Evolutionary conservation across 164 flowering plant genomes (phyloP), one percentile per base, ranked within the genome.

Genomic region (Brasenia schreberi): DNA sequence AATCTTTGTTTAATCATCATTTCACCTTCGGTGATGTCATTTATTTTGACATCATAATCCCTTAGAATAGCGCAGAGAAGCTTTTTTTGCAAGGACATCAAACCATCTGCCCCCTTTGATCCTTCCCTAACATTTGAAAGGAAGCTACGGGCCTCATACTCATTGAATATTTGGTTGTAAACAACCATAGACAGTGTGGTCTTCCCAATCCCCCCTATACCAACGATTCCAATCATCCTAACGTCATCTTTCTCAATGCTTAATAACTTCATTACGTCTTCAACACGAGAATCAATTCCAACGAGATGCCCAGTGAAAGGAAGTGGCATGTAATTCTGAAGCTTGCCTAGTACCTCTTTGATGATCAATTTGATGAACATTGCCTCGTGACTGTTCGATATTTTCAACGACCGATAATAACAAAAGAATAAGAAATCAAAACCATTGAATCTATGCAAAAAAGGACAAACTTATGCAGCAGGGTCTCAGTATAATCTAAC

Each of bases 161-260:
- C 64, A 27, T 2, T 27, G 5, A 68, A 69, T 18, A 84, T 74
- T 60, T 72, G 75, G 67, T 79, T 84, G 56, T 66, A 82, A 6
- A 80, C 66, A 58, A 81, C 81, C 70, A 79, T 79, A 45, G 84
- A 80, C 27, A 84, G 76, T 56, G 87, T 83, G 44, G 87, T 79
- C 73, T 83, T 83, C 3, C 87, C 87, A 70, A 83, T 63, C 11
- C 87, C 85, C 17, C 82, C 82, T 63, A 77, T 74, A 6, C 85
- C 85, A 73, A 71, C 66, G 14, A 81, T 23, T 14, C 81, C 81
- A 42, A 83, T 7, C 12, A 76, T 64, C 65, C 62, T 61, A 39
- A 73, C 66, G 19, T 68, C 73, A 43, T 53, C 70, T 44, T 68
- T 18, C 52, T 67, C 65, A 2, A 78, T 65, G 67, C 78, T 72